Evolutionary conservation across 768 basidiomycete genomes (phyloP), one percentile per base, ranked within the genome.

Genomic region (Lactifluus subvellereus): DNA sequence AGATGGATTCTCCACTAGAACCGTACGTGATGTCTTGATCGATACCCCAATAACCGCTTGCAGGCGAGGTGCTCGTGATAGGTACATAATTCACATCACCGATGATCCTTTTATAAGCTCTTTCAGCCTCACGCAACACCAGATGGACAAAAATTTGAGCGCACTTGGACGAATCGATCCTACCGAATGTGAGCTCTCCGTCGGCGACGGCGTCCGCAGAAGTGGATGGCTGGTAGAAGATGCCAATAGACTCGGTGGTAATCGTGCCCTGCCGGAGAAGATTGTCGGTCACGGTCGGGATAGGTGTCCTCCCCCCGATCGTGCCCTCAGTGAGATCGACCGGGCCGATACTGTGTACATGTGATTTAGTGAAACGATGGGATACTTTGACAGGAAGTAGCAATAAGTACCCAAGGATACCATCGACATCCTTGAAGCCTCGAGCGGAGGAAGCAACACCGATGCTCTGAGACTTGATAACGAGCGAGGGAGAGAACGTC

Each of bases 211-310:
- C 61, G 11, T 67, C 61, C 3, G 66, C 50, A 9, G 67, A 55
- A 1, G 79, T 79, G 4, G 80, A 79, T 14, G 83, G 84, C 60
- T 75, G 70, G 67, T 79, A 85, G 55, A 76, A 84, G 68, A 84
- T 81, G 5, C 80, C 82, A 59, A 85, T 73, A 4, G 76, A 75
- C 64, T 82, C 72, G 13, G 73, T 66, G 14, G 75, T 52, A 63
- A 86, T 84, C 3, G 71, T 71, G 10, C 80, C 79, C 68, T 82
- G 77, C 10, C 72, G 40, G 71, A 75, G 80, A 13, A 84, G 76
- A 70, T 81, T 85, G 72, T 84, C 80, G n/a, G 79, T 82, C 18
- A 86, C 79, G 11, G 84, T 85, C 9, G 82, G 80, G 22, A 83
- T 77, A 20, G 71, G 69, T 2, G 69, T 49, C 10, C 72, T 74